These are phyloP conservation scores for Xylaria nigripes DNA, from an alignment of 495 filamentous ascomycete species.

Conservation along the genomic window DNA sequence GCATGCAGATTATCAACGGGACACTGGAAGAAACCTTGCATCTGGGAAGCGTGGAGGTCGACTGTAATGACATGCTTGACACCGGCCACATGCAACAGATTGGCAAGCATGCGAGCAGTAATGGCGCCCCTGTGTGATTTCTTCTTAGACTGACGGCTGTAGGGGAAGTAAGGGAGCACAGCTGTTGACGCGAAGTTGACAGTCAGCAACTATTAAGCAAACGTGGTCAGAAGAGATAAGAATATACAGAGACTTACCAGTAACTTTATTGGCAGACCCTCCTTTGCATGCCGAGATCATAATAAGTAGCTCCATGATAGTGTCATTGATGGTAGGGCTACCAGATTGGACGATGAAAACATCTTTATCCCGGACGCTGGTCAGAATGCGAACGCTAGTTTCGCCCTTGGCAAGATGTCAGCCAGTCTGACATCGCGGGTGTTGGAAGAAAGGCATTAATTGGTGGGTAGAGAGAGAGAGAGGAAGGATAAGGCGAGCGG, in stretches of 20 bases:
- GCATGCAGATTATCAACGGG: constrained; percentile 97
- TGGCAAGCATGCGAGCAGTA: constrained; percentile 93
- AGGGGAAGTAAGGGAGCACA: constrained; percentile 97
- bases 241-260: constrained; percentile 51
- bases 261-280: constrained; percentile 94
- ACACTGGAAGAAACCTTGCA: constrained; percentile 98
- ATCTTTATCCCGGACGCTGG: constrained; percentile 93
- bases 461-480: background rate
- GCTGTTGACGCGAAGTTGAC: constrained; percentile 43
- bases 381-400: constrained; percentile 88
- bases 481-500: background rate
- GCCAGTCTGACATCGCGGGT: constrained; percentile 48
- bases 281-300: constrained; percentile 98
- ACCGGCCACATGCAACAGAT: constrained; percentile 84
- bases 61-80: constrained; percentile 97
- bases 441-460: constrained; percentile 45
- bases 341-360: constrained; percentile 98
- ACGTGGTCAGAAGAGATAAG: background rate
- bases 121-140: constrained; percentile 96
- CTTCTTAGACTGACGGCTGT: constrained; percentile 98
- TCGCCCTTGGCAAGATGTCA: constrained; percentile 70
- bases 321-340: constrained; percentile 94
- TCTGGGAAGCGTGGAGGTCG: constrained; percentile 92
- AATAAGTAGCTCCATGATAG: constrained; percentile 96
- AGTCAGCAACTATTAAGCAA: no score